These are phyloP conservation scores for Tothia fuscella DNA, from an alignment of 2,329 filamentous ascomycete species.

Conservation along the genomic window DNA sequence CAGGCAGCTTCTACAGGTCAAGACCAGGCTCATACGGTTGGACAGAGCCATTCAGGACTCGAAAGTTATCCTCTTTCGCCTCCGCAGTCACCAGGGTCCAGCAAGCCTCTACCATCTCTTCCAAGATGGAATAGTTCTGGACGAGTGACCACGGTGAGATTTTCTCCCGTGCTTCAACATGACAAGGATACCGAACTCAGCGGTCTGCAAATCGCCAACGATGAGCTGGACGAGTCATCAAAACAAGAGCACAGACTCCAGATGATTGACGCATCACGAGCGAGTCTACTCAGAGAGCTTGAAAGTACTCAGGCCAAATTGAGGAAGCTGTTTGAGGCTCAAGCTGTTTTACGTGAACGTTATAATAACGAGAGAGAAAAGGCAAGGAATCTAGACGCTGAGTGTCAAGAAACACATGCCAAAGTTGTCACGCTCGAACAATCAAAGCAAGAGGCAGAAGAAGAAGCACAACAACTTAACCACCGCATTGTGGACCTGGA, in stretches of 20 bases:
- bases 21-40: neutral
- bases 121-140: neutral
- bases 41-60: neutral
- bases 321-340: conserved; percentile 4
- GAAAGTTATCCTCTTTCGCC: neutral
- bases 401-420: neutral
- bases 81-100: neutral
- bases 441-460: conserved; percentile 4
- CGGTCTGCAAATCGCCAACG: neutral
- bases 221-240: neutral
- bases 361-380: conserved; percentile 8
- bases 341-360: conserved; percentile 2
- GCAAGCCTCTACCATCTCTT: neutral
- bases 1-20: neutral
- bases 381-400: conserved; percentile 2
- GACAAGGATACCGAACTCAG: neutral
- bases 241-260: conserved; percentile 1
- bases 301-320: conserved; percentile 5
- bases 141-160: neutral
- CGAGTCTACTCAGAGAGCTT: conserved; percentile 3
- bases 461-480: neutral
- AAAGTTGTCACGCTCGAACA: conserved; percentile 1
- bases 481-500: neutral
- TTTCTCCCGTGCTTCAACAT: neutral
- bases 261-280: conserved; percentile 1